These are phyloP conservation scores for Myriosclerotinia scirpicola DNA, from an alignment of 2,329 filamentous ascomycete species.

Conservation along the genomic window DNA sequence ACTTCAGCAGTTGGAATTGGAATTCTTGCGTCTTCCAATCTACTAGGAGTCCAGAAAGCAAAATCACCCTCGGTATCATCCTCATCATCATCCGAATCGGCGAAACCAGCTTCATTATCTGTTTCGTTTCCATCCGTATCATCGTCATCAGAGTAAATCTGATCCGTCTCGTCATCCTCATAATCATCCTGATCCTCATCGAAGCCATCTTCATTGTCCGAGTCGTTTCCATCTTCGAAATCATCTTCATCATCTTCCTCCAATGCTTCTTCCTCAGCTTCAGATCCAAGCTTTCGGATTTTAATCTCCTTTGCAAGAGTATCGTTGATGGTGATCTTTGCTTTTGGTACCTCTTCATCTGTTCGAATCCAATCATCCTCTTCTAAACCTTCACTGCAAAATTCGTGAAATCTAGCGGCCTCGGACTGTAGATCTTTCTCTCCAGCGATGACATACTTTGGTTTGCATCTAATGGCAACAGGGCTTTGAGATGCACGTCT, in stretches of 20 bases:
- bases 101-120: constrained; percentile 67
- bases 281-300: constrained; percentile 80
- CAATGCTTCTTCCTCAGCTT: constrained; percentile 86
- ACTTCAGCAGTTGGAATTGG: constrained; percentile 28
- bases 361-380: constrained; percentile 89
- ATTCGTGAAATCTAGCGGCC: constrained; percentile 78
- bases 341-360: constrained; percentile 54
- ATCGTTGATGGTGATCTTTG: constrained; percentile 82
- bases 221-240: constrained; percentile 45
- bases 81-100: constrained; percentile 66
- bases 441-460: constrained; percentile 39
- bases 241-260: constrained; percentile 65
- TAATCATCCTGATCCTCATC: constrained; percentile 64
- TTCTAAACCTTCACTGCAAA: constrained; percentile 76
- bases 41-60: constrained; percentile 59
- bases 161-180: constrained; percentile 60
- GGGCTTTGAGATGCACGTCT: constrained; percentile 45
- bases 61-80: constrained; percentile 64
- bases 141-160: constrained; percentile 52
- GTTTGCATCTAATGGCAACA: constrained; percentile 41
- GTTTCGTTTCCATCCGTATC: constrained; percentile 66
- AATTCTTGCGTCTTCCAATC: constrained; percentile 33
- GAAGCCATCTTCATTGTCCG: constrained; percentile 49
- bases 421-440: constrained; percentile 44
- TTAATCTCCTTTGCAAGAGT: constrained; percentile 86